phyloP scores from a whole-genome alignment of 306 rosid species.

The Amphicarpaea edgeworthii region DNA sequence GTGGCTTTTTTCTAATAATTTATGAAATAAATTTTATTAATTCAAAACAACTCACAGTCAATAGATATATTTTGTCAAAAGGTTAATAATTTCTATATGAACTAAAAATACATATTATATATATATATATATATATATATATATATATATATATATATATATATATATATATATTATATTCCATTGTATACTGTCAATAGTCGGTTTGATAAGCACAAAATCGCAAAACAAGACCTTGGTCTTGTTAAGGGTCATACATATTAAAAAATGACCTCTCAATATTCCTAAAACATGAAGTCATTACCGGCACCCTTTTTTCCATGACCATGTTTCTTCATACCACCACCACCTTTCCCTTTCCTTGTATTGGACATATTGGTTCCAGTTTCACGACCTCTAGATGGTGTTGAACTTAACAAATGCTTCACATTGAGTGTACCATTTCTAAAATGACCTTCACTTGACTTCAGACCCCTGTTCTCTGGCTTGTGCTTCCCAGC shows the following conservation, averaged over 20 bases:
- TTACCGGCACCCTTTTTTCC: slow-evolving; percentile 59
- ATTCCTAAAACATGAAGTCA: background rate
- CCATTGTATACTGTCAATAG: background rate
- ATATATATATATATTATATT: background rate
- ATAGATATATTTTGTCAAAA: background rate
- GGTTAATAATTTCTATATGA: background rate
- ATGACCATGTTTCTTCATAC: slow-evolving; percentile 49
- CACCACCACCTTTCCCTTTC: slow-evolving; percentile 53
- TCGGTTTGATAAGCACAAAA: no score
- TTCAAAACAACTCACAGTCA: background rate
- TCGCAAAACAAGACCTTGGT: no score
- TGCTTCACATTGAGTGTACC: slow-evolving; percentile 82
- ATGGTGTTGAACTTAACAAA: slow-evolving; percentile 57
- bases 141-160: no score
- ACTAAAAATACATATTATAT: background rate
- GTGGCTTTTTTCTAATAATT: background rate
- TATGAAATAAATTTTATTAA: background rate
- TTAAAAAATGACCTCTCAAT: background rate
- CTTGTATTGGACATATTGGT: slow-evolving; percentile 32
- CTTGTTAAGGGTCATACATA: slow-evolving; percentile 20
- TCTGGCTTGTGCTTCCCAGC: slow-evolving; percentile 62
- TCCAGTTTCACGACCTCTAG: slow-evolving; percentile 45
- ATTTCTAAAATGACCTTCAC: slow-evolving; percentile 74
- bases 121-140: no score
- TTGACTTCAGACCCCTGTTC: slow-evolving; percentile 61